Base-by-base conservation (phyloP, 1,139 yeast genomes). In the Kodamaea fungicola region DNA sequence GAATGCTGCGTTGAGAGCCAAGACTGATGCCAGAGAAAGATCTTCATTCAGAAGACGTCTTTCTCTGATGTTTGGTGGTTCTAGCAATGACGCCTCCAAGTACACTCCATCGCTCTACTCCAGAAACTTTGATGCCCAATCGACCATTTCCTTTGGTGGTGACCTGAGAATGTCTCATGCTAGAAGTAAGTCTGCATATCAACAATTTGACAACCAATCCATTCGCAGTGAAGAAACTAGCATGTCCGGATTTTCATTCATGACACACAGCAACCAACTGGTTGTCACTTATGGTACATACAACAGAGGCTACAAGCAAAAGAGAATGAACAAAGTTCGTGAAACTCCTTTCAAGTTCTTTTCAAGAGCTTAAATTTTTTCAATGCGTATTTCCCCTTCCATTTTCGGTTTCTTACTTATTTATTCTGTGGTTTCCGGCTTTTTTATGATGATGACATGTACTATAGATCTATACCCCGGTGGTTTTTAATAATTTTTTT, bases 211-310 rank as follows among this genome's bases (percentile, higher is more conserved):
- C 19, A 16, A 16, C 8, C 16, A 10, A 27, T 27, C 29, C 12
- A 12, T 27, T 9, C 29, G 29, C 13, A 27, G 29, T 27, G 29
- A 9, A 8, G 29, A 27, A 12, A 27, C 29, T 27, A 27, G 29
- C 12, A 12, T 39, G 29, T 39, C 42, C 7, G 71, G 71, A 8
- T 66, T 67, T 41, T 63, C 71, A 6, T 61, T 65, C 54, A 35
- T 46, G 44, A 45, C 39, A 9, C 27, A 37, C 21, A 30, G 35
- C 10, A 26, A 42, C 13, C 35, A 28, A 22, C 31, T 34, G 35
- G 24, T 7, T 26, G 35, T 26, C 8, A 27, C 28, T 32, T 28
- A 27, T 16, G 12, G 16, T 27, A 10, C 31, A 22, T 21, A 32
- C 23, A 27, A 13, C 32, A 33, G 35, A 32, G 33, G 23, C 12